Conservation (phyloP, 495 filamentous ascomycete genomes). For the Friedmanniomyces simplex region DNA sequence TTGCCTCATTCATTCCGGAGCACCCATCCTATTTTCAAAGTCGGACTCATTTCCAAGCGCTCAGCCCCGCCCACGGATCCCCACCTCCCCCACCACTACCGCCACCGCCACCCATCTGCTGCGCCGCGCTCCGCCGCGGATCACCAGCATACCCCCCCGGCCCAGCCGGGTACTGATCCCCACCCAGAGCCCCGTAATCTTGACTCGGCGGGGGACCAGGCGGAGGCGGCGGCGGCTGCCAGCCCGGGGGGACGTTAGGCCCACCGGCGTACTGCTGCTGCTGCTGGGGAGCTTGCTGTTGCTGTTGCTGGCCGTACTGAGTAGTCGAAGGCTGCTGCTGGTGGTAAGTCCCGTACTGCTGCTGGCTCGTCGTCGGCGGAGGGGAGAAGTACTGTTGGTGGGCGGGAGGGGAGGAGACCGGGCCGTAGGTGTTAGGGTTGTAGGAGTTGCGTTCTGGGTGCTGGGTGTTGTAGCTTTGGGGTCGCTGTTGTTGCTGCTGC, state of each 20-base stretch:
- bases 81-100: constrained; percentile 28
- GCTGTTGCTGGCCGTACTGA: constrained; percentile 21
- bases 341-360: constrained; percentile 13
- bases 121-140: constrained; percentile 33
- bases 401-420: constrained; percentile 29
- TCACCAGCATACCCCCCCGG: constrained; percentile 49
- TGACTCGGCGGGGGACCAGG: constrained; percentile 56
- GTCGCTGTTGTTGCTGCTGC: constrained; percentile 19
- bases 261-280: constrained; percentile 13
- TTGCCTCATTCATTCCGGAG: not conserved
- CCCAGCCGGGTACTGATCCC: constrained; percentile 43
- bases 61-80: constrained; percentile 82
- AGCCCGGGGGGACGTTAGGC: constrained; percentile 56
- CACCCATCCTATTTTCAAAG: too few species aligned
- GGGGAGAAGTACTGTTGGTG: constrained; percentile 26
- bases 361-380: not conserved
- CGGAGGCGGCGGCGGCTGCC: constrained; percentile 84
- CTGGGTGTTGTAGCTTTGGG: constrained; percentile 16
- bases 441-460: constrained; percentile 31
- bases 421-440: constrained; percentile 33
- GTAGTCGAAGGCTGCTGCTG: constrained; percentile 7
- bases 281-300: constrained; percentile 17
- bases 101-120: constrained; percentile 36
- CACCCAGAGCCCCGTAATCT: constrained; percentile 44
- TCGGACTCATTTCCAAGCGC: constrained; percentile 62